Percentiles rank a stretch among this genome's conserved stretches.
Evolutionary conservation across 495 filamentous ascomycete genomes (phyloP).

Genomic region (Penicillium tannophilum): DNA sequence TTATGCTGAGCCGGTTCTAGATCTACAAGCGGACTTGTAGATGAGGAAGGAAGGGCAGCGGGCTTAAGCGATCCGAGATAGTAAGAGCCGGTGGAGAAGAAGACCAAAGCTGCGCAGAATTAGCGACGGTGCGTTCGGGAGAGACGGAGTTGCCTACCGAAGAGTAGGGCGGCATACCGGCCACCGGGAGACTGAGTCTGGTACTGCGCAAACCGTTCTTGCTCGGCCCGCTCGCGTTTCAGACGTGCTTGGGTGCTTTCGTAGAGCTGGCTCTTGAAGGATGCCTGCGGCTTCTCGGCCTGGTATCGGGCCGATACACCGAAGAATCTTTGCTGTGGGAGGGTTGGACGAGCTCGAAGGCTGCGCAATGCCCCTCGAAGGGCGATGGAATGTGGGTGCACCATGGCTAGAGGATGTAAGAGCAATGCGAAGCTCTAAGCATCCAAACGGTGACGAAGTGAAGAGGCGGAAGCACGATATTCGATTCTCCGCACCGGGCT

Average conservation of each 20-base stretch:
- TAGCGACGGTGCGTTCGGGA: conserved; percentile 6
- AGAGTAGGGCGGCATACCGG: conserved; percentile 62
- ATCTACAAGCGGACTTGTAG: conserved; percentile 70
- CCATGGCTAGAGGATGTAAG: conserved; percentile 21
- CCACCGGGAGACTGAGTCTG: conserved; percentile 54
- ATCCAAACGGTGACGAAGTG: neutral
- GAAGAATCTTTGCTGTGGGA: conserved; percentile 28
- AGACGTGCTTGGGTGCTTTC: conserved; percentile 79
- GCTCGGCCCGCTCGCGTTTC: conserved; percentile 70
- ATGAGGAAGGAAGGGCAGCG: conserved; percentile 60
- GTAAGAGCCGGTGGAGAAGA: conserved; percentile 66
- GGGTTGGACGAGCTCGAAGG: conserved; percentile 17
- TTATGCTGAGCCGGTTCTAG: conserved; percentile 68
- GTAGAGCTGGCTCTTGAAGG: conserved; percentile 86
- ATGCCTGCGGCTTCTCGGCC: conserved; percentile 36
- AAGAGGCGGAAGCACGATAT: conserved; percentile 1
- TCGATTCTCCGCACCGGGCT: conserved; percentile 8
- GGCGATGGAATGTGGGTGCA: conserved; percentile 17
- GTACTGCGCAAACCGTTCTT: conserved; percentile 62
- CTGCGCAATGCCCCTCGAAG: conserved; percentile 28
- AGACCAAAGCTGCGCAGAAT: conserved; percentile 50
- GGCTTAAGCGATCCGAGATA: conserved; percentile 67
- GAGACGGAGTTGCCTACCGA: conserved; percentile 49
- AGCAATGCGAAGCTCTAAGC: conserved; percentile 6
- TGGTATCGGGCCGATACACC: conserved; percentile 20